phyloP scores from a whole-genome alignment of 1,139 yeast genomes.

The Diutina siamensis region DNA sequence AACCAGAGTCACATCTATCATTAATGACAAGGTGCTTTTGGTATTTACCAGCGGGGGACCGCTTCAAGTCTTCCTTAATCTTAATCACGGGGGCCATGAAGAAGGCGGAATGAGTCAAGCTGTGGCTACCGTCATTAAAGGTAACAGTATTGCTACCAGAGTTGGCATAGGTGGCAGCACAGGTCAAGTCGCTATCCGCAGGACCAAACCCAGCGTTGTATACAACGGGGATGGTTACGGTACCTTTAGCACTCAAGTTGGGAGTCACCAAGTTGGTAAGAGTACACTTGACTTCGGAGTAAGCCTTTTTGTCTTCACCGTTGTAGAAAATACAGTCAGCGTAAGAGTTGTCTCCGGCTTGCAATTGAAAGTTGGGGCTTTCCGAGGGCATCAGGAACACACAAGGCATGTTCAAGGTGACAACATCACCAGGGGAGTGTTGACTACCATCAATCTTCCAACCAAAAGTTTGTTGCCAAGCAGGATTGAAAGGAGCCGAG shows the following conservation, averaged over 20 bases:
- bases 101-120: constrained; percentile 7
- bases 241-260: constrained; percentile 13
- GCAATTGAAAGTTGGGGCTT: neutral
- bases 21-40: neutral
- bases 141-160: neutral
- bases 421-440: neutral
- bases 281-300: constrained; percentile 6
- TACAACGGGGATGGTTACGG: constrained; percentile 16
- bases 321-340: neutral
- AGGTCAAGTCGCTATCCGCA: constrained; percentile 12
- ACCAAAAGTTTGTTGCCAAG: neutral
- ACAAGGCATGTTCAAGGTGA: constrained; percentile 3
- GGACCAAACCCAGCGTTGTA: constrained; percentile 19
- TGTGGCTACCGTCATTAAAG: neutral
- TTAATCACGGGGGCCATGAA: neutral
- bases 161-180: constrained; percentile 13
- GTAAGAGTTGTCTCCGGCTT: neutral
- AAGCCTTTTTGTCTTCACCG: constrained; percentile 8
- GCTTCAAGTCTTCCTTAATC: constrained; percentile 1
- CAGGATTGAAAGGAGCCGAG: neutral
- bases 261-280: constrained; percentile 3
- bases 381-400: neutral
- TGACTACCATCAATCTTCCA: neutral
- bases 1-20: neutral
- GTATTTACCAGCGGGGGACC: constrained; percentile 11